Base-by-base conservation (phyloP, 257 asterid genomes). In the Misopates orontium region DNA sequence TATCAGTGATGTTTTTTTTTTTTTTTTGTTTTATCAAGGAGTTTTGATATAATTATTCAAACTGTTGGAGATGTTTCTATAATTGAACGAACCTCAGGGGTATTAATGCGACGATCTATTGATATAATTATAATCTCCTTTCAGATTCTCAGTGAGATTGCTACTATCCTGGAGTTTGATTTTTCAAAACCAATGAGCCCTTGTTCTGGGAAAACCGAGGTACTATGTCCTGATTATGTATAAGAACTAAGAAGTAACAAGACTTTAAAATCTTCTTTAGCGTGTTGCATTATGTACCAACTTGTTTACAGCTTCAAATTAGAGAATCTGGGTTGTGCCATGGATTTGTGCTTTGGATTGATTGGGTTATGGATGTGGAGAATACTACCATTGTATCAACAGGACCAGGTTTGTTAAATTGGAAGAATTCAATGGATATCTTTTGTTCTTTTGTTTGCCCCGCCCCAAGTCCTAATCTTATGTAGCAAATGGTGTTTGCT, bases 291-390 rank as follows among this genome's bases (percentile, higher is more conserved):
- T 5, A 20, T 24, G 65, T 56, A 5, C 19, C 23, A 56, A 56
- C 49, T 62, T 40, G 14, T 52, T 73, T 72, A 40, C 85, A 92
- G 98, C 68, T 87, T 73, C 75, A 67, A 60, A 85, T 89, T 79
- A 68, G 54, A 40, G 79, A 77, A 66, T 53, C 78, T 14, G 98
- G 98, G 32, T 70, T 57, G 44, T 93, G 96, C 83, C 98, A 93
- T 68, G 97, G 94, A 56, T 79, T 93, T 61, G 96, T 79, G 59
- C 63, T 93, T 32, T 93, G 98, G 98, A 89, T 93, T 48, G 98
- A 93, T 70, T 93, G 96, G 97, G 79, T 83, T 41, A 58, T 92
- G 87, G 86, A 85, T 72, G 69, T 54, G 0, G 76, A 83, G 52
- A 79, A 74, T 22, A 62, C 69, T 66, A 70, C 69, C 31, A 28